A percentile compares a stretch with the other conserved stretches of the same genome.
These are phyloP conservation scores for Apophysomyces elegans DNA, from an alignment of 371 early-diverging fungal genomes.

Conservation along the genomic window DNA sequence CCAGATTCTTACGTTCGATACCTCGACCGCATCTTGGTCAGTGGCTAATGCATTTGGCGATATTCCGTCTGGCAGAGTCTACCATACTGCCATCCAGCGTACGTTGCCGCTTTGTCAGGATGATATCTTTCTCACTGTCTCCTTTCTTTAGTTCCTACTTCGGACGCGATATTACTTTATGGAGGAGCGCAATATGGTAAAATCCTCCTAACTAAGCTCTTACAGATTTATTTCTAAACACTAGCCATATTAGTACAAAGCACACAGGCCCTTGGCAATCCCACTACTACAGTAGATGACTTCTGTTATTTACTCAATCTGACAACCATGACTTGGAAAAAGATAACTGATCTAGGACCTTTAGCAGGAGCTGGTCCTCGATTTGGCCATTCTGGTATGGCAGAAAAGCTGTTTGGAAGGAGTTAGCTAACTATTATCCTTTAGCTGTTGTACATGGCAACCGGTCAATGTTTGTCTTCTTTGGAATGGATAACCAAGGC, in stretches of 20 bases:
- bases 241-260: background rate
- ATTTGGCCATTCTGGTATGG: constrained; percentile 29
- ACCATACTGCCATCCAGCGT: constrained; percentile 20
- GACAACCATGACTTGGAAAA: constrained; percentile 10
- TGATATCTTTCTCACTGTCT: background rate
- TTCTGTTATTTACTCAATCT: constrained; percentile 18
- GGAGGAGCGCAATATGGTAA: background rate
- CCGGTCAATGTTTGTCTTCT: constrained; percentile 21
- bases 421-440: background rate
- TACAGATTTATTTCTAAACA: background rate
- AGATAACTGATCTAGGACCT: constrained; percentile 12
- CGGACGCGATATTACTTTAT: background rate
- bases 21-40: constrained; percentile 8
- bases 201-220: background rate
- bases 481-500: constrained; percentile 21
- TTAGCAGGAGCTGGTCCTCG: constrained; percentile 24
- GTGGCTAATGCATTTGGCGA: background rate
- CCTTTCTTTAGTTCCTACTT: background rate
- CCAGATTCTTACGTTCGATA: constrained; percentile 17
- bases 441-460: constrained; percentile 20
- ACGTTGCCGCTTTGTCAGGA: background rate
- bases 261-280: background rate
- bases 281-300: constrained; percentile 16
- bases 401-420: background rate
- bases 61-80: constrained; percentile 17